Evolutionary conservation across 176 grass and related monocot genomes (phyloP), one percentile per base, ranked within the genome.

Genomic region (Aegilops tauschii): DNA sequence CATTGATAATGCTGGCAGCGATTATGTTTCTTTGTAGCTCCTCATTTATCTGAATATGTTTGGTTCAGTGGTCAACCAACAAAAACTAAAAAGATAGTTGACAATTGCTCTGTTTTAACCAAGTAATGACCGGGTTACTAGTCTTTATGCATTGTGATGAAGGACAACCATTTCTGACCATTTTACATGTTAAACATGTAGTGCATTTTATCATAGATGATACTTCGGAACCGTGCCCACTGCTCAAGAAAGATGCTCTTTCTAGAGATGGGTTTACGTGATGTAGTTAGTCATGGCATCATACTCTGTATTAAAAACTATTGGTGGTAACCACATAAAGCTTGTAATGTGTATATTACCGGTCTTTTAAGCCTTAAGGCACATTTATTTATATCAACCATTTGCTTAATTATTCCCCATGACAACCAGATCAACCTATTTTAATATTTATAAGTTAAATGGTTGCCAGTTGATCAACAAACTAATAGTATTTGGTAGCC

Each of bases 381-480:
- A 72, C 4, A 75, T 10, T 67, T 65, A 65, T 82, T 31, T 50
- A 58, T 76, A 14, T 66, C 20, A 27, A 75, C 11, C 8, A 7
- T 36, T 81, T 86, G 18, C 29, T 67, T 76, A 30, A 50, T 59
- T 69, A 25, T 61, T 86, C 5, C n/a, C 6, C 44, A 39, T 66
- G 32, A 52, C 18, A 36, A 58, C 58, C 11, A 78, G 39, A 52
- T 18, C 5, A 9, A 16, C 65, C 77, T 37, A 79, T 31, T 65
- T 39, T 20, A 35, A 4, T 70, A 74, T 87, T 63, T 67, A 23
- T 32, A 23, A 83, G 52, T 68, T 88, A 28, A 69, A 31, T 69
- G 23, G 63, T 83, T 69, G 72, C 72, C 65, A 44, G 62, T 83
- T 45, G 29, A 29, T 39, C 13, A 88, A 25, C 49, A 78, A 88